Conservation (phyloP, 2,329 filamentous ascomycete species). For the Fusarium foetens region DNA sequence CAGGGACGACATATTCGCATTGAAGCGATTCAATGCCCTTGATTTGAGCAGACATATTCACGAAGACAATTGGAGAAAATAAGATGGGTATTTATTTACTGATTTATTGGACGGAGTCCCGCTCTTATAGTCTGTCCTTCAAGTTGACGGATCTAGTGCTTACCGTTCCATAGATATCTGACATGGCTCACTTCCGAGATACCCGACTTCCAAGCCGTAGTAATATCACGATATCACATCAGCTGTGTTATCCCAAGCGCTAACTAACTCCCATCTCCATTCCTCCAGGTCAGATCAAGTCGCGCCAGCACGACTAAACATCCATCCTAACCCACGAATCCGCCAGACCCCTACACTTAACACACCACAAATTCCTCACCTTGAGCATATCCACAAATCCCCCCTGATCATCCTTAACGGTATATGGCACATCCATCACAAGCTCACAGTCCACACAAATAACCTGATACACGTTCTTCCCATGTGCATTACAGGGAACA, state of each 20-base stretch:
- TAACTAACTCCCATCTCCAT: not conserved
- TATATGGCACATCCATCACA: conserved; percentile 6
- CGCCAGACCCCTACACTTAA: conserved; percentile 13
- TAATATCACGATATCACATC: not conserved
- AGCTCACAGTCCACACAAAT: conserved; percentile 25
- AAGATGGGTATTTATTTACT: too few relatives aligned
- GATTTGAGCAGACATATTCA: conserved; percentile 18
- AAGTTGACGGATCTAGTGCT: conserved; percentile 9
- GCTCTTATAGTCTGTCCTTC: not conserved
- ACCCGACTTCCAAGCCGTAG: not conserved
- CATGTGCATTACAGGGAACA: conserved; percentile 7
- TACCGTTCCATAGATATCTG: conserved; percentile 1
- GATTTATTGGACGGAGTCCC: not conserved
- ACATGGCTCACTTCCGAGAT: not conserved
- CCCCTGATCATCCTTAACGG: conserved; percentile 20
- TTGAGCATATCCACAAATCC: conserved; percentile 27
- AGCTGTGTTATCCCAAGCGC: not conserved
- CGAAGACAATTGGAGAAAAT: not conserved
- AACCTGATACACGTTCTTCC: not conserved
- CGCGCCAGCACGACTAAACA: not conserved
- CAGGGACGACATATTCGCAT: not conserved
- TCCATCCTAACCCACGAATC: conserved; percentile 23
- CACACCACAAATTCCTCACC: conserved; percentile 37
- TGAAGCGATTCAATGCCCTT: conserved; percentile 4
- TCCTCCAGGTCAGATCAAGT: not conserved